Base-by-base conservation (phyloP, 2,329 filamentous ascomycete genomes). In the Penicillium occitanis region DNA sequence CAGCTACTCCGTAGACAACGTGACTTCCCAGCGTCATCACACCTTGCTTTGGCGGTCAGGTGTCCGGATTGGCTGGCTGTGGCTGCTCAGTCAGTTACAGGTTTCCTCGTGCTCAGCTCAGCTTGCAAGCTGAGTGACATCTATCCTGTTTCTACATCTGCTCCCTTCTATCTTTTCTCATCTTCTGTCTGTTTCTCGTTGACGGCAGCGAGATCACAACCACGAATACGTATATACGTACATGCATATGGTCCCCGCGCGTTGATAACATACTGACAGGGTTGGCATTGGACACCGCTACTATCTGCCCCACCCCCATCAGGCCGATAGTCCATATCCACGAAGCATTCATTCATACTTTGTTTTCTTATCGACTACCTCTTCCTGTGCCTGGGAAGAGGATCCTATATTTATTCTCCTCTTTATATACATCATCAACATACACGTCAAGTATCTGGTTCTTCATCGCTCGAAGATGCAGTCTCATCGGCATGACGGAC, bases 401-500 rank as follows among this genome's bases (percentile, higher is more conserved):
- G 11, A 8, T 25, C 25, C 22, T 8, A 19, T 40, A 40, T 57
- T 2, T 28, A 22, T 42, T 22, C 11, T 1, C 19, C 33, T 35
- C 22, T 50, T 50, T 44, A 25, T 63, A 28, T 19, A 14, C 14
- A 30, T 14, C 61, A 14, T 33, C 33, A 17, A 35, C 2, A 14
- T 7, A 6, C n/a, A 3, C 1, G 5, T 37, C 8, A 1, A 37
- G 30, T 8, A 13, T 40, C 58, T 57, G 2, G 17, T 17, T 17
- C 42, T 37, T 22, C 30, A 17, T 57, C 30, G 11, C 19, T 57
- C 19, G 33, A 60, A 44, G 63, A 80, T 80, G 78, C 78, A 80
- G 70, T 76, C 78, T 66, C 77, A 74, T 65, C 75, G 78, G 71
- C 75, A 73, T 71, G 76, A 79, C 70, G 71, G 74, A 14, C 71